Conservation (phyloP, 306 rosid genomes). For the Cucumis melo region DNA sequence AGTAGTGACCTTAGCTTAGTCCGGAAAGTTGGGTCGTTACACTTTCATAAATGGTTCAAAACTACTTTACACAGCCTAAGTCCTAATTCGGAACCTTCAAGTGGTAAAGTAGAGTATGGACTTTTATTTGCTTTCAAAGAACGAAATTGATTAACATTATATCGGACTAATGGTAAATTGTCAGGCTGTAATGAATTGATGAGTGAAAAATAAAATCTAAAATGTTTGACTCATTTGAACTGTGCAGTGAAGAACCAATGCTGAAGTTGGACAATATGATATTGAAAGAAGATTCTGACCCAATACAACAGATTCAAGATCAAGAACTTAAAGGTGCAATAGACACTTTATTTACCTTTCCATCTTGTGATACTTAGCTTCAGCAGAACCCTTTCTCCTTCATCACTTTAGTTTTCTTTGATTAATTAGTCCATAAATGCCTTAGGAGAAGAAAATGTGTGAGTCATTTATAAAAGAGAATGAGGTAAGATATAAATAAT, state of each 20-base stretch:
- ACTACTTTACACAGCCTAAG: too few species aligned
- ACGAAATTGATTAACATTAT: too few species aligned
- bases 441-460: neutral
- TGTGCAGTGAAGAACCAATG: conserved; percentile 45
- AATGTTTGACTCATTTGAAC: too few species aligned
- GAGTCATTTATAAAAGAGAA: neutral
- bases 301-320: conserved; percentile 39
- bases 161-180: neutral
- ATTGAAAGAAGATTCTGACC: conserved; percentile 26
- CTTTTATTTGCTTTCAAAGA: too few species aligned
- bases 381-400: neutral
- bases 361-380: conserved; percentile 28
- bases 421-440: neutral
- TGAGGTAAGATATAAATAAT: too few species aligned
- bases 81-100: too few species aligned
- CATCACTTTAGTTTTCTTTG: neutral
- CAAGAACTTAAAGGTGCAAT: conserved; percentile 52
- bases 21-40: too few species aligned
- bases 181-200: neutral
- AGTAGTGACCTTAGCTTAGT: too few species aligned
- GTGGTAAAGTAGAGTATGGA: too few species aligned
- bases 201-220: neutral
- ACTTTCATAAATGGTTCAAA: too few species aligned
- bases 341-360: conserved; percentile 47
- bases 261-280: conserved; percentile 21